Conservation (phyloP, 2,329 filamentous ascomycete species). For the Blumeria hordei region DNA sequence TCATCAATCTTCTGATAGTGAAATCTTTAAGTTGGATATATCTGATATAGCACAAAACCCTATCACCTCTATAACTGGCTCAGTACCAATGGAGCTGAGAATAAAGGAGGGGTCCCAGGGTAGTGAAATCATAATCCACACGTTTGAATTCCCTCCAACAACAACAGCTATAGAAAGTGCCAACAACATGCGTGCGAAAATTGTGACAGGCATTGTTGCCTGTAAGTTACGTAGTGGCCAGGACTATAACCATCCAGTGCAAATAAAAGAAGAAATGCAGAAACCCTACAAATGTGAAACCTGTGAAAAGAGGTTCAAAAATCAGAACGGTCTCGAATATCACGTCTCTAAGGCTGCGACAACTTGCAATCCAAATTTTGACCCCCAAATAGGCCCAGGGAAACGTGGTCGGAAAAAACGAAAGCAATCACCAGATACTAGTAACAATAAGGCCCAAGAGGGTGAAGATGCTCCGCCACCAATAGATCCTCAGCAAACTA, state of each 20-base stretch:
- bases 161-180: slow-evolving; percentile 5
- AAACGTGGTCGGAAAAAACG: slow-evolving; percentile 1
- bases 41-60: slow-evolving; percentile 8
- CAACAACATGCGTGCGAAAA: slow-evolving; percentile 10
- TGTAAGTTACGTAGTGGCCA: slow-evolving; percentile 4
- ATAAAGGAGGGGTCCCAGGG: slow-evolving; percentile 6
- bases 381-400: slow-evolving; percentile 3
- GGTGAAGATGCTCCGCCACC: neutral
- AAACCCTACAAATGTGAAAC: slow-evolving; percentile 13
- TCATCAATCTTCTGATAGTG: slow-evolving; percentile 4
- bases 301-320: slow-evolving; percentile 13
- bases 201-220: slow-evolving; percentile 9
- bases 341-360: slow-evolving; percentile 13
- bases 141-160: slow-evolving; percentile 9
- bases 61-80: slow-evolving; percentile 10
- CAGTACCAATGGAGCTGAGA: slow-evolving; percentile 13
- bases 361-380: slow-evolving; percentile 14
- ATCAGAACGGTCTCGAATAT: slow-evolving; percentile 15
- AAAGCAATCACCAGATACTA: neutral
- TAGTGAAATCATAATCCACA: slow-evolving; percentile 5
- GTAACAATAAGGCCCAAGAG: neutral
- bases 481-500: neutral
- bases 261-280: slow-evolving; percentile 5
- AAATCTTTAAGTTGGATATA: slow-evolving; percentile 7
- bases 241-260: slow-evolving; percentile 3